Evolutionary conservation across 2,329 filamentous ascomycete genomes (phyloP).

Genomic region (Colletotrichum tropicicola): DNA sequence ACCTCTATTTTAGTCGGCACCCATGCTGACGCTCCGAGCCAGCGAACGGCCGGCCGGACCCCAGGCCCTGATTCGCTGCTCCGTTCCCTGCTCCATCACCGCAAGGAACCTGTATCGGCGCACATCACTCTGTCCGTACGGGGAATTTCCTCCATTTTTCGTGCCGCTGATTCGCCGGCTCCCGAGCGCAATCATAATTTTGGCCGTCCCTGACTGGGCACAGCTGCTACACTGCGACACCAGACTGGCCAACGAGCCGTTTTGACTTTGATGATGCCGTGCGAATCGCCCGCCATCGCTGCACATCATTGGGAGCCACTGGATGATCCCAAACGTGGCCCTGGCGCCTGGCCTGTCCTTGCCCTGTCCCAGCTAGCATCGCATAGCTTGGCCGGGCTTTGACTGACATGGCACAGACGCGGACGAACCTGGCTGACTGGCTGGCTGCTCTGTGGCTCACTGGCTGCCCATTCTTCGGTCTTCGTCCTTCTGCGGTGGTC

Average conservation of each 20-base stretch:
- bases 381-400: conserved; percentile 17
- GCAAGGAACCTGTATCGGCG: conserved; percentile 14
- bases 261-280: conserved; percentile 27
- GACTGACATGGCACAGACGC: conserved; percentile 19
- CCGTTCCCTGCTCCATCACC: conserved; percentile 11
- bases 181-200: background rate
- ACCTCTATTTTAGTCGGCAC: conserved; percentile 20
- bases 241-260: conserved; percentile 7
- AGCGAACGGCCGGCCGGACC: background rate
- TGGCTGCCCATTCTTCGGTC: conserved; percentile 5
- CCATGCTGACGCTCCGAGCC: conserved; percentile 8
- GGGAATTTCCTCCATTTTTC: conserved; percentile 1
- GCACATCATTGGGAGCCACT: conserved; percentile 30
- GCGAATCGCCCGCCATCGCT: conserved; percentile 30
- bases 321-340: conserved; percentile 23
- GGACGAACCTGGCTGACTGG: background rate
- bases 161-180: conserved; percentile 14
- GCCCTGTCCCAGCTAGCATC: conserved; percentile 21
- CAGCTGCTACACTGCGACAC: conserved; percentile 1
- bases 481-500: conserved; percentile 7
- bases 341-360: conserved; percentile 10
- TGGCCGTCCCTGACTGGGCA: conserved; percentile 16
- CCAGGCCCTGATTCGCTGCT: conserved; percentile 19
- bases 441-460: background rate
- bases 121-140: background rate